phyloP scores from a whole-genome alignment of 225 moss, liverwort and hornwort species.

The Pleurozium schreberi region DNA sequence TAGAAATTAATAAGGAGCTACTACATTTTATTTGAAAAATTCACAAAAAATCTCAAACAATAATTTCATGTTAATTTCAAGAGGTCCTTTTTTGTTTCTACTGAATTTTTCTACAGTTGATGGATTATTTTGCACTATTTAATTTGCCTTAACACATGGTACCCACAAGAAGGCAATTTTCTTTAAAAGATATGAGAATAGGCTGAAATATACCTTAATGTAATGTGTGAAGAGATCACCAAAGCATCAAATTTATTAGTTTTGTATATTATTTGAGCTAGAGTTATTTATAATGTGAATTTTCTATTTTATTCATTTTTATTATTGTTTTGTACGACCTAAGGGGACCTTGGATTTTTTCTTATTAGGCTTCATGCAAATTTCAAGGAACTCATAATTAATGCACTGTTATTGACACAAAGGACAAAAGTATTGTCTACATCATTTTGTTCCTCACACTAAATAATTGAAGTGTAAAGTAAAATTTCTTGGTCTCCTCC shows the following conservation, averaged over 20 bases:
- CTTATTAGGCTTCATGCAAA: not conserved
- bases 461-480: not conserved
- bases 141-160: not conserved
- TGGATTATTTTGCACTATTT: no score
- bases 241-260: not conserved
- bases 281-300: no score
- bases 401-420: not conserved
- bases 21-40: not conserved
- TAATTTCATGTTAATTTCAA: not conserved
- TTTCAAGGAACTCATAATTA: not conserved
- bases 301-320: no score
- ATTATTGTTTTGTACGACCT: fast-evolving
- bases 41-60: not conserved
- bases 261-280: not conserved
- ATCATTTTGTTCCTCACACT: not conserved
- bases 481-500: not conserved
- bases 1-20: not conserved
- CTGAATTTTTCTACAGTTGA: not conserved
- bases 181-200: not conserved
- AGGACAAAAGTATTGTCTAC: not conserved
- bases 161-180: not conserved
- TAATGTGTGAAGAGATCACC: not conserved
- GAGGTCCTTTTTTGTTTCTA: fast-evolving
- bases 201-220: no score
- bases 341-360: not conserved